Conservation (phyloP, 169 alveolate genomes). For the Plasmodium gaboni region DNA sequence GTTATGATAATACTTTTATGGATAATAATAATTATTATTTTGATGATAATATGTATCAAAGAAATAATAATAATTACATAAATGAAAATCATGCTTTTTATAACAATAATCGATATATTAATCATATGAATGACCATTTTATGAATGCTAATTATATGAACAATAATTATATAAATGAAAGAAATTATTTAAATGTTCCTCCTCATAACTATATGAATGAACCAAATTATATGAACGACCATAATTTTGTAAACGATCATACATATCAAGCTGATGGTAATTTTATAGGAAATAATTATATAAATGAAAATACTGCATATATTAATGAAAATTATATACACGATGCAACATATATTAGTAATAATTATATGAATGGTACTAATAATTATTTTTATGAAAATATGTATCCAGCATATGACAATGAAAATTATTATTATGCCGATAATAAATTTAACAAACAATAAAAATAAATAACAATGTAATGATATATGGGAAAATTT, state of each 20-base stretch:
- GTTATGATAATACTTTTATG: constrained; percentile 28
- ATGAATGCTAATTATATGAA: constrained; percentile 27
- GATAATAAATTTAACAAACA: constrained; percentile 24
- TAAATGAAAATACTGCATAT: constrained; percentile 7
- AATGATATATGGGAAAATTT: background rate
- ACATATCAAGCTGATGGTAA: constrained; percentile 9
- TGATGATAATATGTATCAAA: constrained; percentile 11
- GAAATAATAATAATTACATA: constrained; percentile 35
- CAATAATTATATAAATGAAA: constrained; percentile 21
- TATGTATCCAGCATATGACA: constrained; percentile 19
- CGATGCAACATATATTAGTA: constrained; percentile 21
- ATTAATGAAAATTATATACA: background rate
- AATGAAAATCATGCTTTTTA: constrained; percentile 36
- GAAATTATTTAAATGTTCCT: constrained; percentile 11
- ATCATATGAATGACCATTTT: constrained; percentile 25
- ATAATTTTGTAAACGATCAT: constrained; percentile 12
- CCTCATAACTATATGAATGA: constrained; percentile 13
- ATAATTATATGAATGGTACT: constrained; percentile 33
- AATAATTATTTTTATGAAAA: constrained; percentile 55
- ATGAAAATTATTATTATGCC: constrained; percentile 34
- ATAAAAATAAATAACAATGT: background rate
- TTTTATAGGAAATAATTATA: constrained; percentile 11
- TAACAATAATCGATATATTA: constrained; percentile 31
- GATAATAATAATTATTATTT: constrained; percentile 17
- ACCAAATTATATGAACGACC: constrained; percentile 26